Percentiles rank a stretch among this genome's conserved stretches.
phyloP scores from a whole-genome alignment of 164 flowering plant species.

The Aristolochia californica region DNA sequence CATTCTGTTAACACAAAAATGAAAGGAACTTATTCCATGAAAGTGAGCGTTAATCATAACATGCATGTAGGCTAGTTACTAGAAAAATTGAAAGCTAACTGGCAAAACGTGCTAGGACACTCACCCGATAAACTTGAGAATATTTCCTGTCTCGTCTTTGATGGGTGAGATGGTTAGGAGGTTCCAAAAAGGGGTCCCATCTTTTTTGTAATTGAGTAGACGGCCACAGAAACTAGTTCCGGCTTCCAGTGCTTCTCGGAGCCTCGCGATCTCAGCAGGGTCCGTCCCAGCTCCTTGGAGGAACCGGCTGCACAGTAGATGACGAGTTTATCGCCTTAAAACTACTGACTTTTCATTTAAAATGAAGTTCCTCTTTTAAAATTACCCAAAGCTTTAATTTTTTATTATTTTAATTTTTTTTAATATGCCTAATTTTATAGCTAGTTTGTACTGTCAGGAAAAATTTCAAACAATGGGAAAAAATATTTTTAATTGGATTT shows the following conservation, averaged over 20 bases:
- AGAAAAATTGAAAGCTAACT: no score
- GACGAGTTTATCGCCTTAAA: neutral
- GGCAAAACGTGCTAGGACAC: slow-evolving; percentile 4
- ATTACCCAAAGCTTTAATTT: no score
- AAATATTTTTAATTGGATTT: no score
- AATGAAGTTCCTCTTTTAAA: no score
- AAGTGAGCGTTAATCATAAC: no score
- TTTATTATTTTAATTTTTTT: no score
- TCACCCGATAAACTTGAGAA: slow-evolving; percentile 93
- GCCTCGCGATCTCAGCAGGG: slow-evolving; percentile 65
- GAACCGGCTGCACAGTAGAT: slow-evolving; percentile 51
- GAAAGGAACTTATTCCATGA: neutral
- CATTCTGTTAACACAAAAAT: slow-evolving; percentile 48
- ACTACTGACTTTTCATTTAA: no score
- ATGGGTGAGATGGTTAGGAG: slow-evolving; percentile 93
- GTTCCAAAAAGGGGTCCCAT: slow-evolving; percentile 93
- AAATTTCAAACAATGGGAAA: no score
- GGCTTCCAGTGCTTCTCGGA: slow-evolving; percentile 50
- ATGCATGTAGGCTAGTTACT: no score
- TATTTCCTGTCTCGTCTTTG: slow-evolving; percentile 75
- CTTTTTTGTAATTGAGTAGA: slow-evolving; percentile 90
- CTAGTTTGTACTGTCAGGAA: no score
- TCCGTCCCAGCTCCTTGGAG: slow-evolving; percentile 87
- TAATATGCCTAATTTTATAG: no score
- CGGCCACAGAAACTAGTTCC: slow-evolving; percentile 79